Conservation (phyloP, 179 eudicot genomes). For the Patellifolia procumbens region DNA sequence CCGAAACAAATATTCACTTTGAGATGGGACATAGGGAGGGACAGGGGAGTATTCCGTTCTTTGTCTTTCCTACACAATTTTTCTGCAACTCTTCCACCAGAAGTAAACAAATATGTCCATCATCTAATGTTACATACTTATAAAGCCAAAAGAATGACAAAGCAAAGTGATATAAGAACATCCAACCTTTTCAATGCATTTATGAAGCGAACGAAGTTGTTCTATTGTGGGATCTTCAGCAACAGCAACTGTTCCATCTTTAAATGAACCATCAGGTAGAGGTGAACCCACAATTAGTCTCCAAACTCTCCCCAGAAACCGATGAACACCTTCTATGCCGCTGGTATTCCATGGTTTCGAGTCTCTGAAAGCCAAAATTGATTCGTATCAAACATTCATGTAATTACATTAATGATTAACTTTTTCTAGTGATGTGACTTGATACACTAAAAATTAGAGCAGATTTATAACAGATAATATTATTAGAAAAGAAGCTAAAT, state of each 20-base stretch:
- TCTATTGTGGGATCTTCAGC: constrained; percentile 68
- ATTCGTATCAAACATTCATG: not conserved
- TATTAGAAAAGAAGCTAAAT: not conserved
- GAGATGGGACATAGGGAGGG: too few relatives aligned
- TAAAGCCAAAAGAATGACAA: not conserved
- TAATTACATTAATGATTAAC: not conserved
- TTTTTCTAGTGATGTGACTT: too few relatives aligned
- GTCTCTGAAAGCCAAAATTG: constrained; percentile 52
- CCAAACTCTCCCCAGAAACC: constrained; percentile 90
- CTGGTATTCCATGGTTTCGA: constrained; percentile 92
- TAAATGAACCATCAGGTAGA: constrained; percentile 64
- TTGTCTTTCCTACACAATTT: not conserved
- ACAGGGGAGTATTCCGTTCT: not conserved
- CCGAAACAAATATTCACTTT: too few relatives aligned
- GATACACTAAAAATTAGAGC: not conserved
- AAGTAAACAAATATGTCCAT: not conserved
- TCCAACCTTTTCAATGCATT: constrained; percentile 80
- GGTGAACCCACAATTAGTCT: constrained; percentile 85
- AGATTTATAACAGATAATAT: constrained; percentile 1
- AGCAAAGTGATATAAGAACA: not conserved
- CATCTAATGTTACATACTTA: not conserved
- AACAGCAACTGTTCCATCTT: constrained; percentile 60
- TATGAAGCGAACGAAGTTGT: constrained; percentile 81
- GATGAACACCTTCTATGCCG: constrained; percentile 96
- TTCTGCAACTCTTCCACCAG: not conserved